Conservation (phyloP, 305 asterid genomes). For the Rubia peregrina region DNA sequence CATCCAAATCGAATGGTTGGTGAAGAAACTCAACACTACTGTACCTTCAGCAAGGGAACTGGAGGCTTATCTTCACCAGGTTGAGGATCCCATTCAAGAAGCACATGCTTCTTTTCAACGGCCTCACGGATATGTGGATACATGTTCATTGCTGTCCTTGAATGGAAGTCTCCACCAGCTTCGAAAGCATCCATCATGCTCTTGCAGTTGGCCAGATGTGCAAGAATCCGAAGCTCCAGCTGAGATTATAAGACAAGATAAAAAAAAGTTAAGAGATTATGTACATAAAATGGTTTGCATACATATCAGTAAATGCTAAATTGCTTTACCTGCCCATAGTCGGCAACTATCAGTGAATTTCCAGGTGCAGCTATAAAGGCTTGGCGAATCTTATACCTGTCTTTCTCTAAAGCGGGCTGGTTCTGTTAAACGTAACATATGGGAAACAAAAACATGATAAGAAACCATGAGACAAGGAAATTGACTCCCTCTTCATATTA, state of each 20-base stretch:
- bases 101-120: constrained; percentile 56
- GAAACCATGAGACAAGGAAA: not conserved
- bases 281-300: not conserved
- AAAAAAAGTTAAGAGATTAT: constrained; percentile 18
- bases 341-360: constrained; percentile 90
- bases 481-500: not conserved
- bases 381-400: constrained; percentile 95
- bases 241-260: constrained; percentile 27
- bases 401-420: constrained; percentile 99
- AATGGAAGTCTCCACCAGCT: constrained; percentile 99
- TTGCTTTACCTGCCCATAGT: constrained; percentile 84
- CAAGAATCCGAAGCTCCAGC: constrained; percentile 99
- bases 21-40: not conserved
- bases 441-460: constrained; percentile 5
- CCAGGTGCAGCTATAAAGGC: constrained; percentile 95
- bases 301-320: not conserved
- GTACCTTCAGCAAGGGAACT: constrained; percentile 86
- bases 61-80: constrained; percentile 90
- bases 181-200: constrained; percentile 93
- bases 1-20: constrained; percentile 3
- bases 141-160: constrained; percentile 99
- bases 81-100: constrained; percentile 94
- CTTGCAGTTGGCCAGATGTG: constrained; percentile 88
- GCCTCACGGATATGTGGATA: constrained; percentile 92
- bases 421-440: constrained; percentile 45